Conservation (phyloP, 257 asterid species). For the Penstemon newberryi region DNA sequence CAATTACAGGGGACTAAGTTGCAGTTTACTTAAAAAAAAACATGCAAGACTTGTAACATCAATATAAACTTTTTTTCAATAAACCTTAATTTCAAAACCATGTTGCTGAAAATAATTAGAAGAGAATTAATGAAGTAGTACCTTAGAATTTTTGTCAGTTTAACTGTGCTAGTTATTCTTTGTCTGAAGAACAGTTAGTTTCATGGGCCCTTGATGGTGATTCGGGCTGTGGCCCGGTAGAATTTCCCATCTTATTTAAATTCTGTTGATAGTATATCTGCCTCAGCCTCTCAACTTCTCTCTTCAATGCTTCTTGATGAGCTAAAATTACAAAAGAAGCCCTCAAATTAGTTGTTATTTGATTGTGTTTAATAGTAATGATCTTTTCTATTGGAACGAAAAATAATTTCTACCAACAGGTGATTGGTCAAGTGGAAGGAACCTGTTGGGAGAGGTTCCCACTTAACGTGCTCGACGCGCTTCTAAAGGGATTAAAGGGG, state of each 20-base stretch:
- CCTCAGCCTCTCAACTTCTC: conserved; percentile 91
- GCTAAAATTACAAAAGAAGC: conserved; percentile 35
- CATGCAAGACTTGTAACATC: too few species aligned
- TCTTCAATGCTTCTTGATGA: conserved; percentile 94
- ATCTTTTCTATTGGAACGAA: too few species aligned
- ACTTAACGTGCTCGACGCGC: too few species aligned
- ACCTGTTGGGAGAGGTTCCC: too few species aligned
- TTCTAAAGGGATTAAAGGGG: too few species aligned
- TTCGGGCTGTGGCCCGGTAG: conserved; percentile 30
- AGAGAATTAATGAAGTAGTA: conserved; percentile 20
- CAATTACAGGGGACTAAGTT: too few species aligned
- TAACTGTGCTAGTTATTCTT: conserved; percentile 56
- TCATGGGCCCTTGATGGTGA: conserved; percentile 50
- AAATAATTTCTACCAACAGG: too few species aligned
- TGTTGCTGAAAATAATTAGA: background rate
- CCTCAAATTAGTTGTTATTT: too few species aligned
- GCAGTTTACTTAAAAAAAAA: too few species aligned
- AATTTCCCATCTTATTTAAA: conserved; percentile 66
- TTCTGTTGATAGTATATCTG: conserved; percentile 72
- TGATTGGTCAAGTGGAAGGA: too few species aligned
- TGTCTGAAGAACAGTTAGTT: conserved; percentile 40
- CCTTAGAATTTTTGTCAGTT: conserved; percentile 37
- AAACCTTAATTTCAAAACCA: background rate
- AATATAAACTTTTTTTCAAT: too few species aligned
- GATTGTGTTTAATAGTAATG: too few species aligned